These are phyloP conservation scores for Coriaria nepalensis DNA, from an alignment of 306 rosid genomes.

Conservation along the genomic window DNA sequence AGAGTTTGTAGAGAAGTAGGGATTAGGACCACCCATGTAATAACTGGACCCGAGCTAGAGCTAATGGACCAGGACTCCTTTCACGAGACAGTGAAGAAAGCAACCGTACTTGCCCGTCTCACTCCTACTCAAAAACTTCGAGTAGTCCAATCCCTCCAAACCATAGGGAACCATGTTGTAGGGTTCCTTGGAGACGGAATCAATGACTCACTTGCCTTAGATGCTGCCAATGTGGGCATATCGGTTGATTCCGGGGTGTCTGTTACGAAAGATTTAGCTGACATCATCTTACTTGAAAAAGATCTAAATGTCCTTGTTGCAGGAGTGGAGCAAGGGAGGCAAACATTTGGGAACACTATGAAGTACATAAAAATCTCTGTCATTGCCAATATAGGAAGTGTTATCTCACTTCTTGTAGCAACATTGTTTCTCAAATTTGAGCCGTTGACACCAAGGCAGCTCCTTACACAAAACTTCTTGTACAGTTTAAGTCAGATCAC, in stretches of 20 bases:
- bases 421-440: conserved; percentile 37
- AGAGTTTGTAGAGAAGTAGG: conserved; percentile 78
- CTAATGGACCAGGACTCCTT: conserved; percentile 49
- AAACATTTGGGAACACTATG: conserved; percentile 77
- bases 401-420: conserved; percentile 58
- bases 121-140: conserved; percentile 71
- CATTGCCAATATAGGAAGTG: conserved; percentile 67
- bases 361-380: conserved; percentile 69
- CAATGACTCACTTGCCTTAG: conserved; percentile 64
- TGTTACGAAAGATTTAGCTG: conserved; percentile 74
- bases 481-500: conserved; percentile 67
- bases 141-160: conserved; percentile 69
- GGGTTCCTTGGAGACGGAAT: conserved; percentile 79
- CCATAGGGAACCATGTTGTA: conserved; percentile 46
- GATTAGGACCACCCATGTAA: conserved; percentile 46
- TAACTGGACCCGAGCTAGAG: conserved; percentile 72
- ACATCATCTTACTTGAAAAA: conserved; percentile 70
- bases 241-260: conserved; percentile 77
- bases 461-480: conserved; percentile 61
- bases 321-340: conserved; percentile 73
- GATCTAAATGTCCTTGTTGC: conserved; percentile 70
- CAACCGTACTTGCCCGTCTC: conserved; percentile 71
- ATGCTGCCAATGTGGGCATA: conserved; percentile 75
- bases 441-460: conserved; percentile 58
- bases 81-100: conserved; percentile 52